Evolutionary conservation across 1,284 basidiomycete genomes (phyloP), one percentile per base, ranked within the genome.

Genomic region (Sanghuangporus baumii): DNA sequence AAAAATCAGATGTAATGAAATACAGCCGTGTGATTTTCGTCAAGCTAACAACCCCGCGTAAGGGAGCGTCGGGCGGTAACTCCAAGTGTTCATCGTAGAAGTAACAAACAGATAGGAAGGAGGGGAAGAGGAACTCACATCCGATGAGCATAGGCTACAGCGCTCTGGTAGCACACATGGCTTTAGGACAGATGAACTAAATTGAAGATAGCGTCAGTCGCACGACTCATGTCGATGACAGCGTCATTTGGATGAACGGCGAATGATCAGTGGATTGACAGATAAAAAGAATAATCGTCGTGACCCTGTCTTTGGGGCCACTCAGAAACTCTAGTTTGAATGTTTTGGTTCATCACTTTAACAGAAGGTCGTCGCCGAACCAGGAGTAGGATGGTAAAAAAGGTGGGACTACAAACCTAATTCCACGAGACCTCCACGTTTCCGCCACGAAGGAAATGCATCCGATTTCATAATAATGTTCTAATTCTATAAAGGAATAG

Each of bases 261-360:
- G 58, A 61, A 67, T 68, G 65, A 69, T 86, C 85, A 87, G 85
- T 79, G 81, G 82, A 85, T 83, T 81, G 79, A 82, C 77, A 83
- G 79, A 84, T 80, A 73, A 46, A 46, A 66, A 70, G 55, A 69
- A 67, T 87, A 86, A 89, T 81, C 88, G 89, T 86, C 70, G 86
- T 77, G 80, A 79, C 74, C 62, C 63, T 62, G 74, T 78, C 50
- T 23, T 26, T 82, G 31, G 41, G 48, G 58, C 38, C 38, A 76
- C 88, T 91, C 88, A 90, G 79, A 89, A 86, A 91, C 88, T 90
- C 88, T 91, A 91, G 88, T 91, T 91, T 91, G 88, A 88, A 87
- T 81, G 75, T 77, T 75, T 77, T 70, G 74, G 67, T 74, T 89
- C 88, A 88, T 88, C 85, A 40, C 34, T 41, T 43, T 16, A 46